phyloP scores from a whole-genome alignment of 441 rosid species.

The Manihot esculenta region DNA sequence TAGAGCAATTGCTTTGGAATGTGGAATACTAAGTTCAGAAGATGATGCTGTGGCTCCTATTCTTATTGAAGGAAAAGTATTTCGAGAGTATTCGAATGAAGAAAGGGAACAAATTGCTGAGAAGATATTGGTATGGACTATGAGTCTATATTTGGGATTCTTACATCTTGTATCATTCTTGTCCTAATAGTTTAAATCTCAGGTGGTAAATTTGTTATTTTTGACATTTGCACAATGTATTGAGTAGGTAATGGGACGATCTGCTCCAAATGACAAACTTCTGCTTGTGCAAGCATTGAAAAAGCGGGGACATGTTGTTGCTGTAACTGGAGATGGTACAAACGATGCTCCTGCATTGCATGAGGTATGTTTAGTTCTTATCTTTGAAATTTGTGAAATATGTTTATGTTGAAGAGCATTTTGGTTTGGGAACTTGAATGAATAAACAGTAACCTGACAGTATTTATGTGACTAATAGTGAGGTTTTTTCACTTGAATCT shows the following conservation, averaged over 20 bases:
- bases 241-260: constrained; percentile 91
- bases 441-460: background rate
- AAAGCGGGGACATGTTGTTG: constrained; percentile 83
- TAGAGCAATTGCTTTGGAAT: constrained; percentile 92
- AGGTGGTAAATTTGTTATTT: background rate
- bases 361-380: constrained; percentile 55
- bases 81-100: constrained; percentile 55
- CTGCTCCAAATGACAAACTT: constrained; percentile 95
- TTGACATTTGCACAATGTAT: constrained; percentile 17
- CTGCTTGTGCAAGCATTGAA: constrained; percentile 87
- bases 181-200: background rate
- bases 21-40: constrained; percentile 70
- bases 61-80: constrained; percentile 82
- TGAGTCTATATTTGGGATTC: constrained; percentile 5
- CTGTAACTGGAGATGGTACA: constrained; percentile 98
- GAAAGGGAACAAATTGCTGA: constrained; percentile 69
- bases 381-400: background rate
- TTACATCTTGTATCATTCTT: background rate
- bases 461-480: background rate
- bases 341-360: constrained; percentile 99
- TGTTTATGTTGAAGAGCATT: background rate
- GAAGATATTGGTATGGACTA: constrained; percentile 61
- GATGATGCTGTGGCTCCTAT: constrained; percentile 64
- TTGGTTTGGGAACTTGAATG: background rate
- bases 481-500: background rate